Percentiles rank a stretch among this genome's conserved stretches.
phyloP scores from a whole-genome alignment of 352 stramenopile species.

The Pythium brachiatum region DNA sequence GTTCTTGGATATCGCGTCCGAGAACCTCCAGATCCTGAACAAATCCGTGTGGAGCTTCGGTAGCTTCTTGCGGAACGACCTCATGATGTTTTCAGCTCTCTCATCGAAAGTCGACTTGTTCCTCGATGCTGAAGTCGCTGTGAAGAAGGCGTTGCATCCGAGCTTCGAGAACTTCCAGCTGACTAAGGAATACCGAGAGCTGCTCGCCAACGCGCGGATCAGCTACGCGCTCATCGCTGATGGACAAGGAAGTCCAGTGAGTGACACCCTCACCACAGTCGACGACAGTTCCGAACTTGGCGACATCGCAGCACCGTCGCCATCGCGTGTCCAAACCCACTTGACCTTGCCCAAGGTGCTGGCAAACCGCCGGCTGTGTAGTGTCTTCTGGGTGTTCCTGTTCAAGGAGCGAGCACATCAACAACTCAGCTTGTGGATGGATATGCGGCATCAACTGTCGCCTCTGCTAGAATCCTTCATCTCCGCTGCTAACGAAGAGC shows the following conservation, averaged over 20 bases:
- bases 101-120: slow-evolving; percentile 78
- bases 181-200: slow-evolving; percentile 52
- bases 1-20: slow-evolving; percentile 76
- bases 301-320: slow-evolving; percentile 8
- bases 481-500: slow-evolving; percentile 34
- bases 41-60: slow-evolving; percentile 82
- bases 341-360: slow-evolving; percentile 75
- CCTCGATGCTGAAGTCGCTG: slow-evolving; percentile 65
- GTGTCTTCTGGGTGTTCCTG: slow-evolving; percentile 85
- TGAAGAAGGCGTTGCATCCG: slow-evolving; percentile 68
- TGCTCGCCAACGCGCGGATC: slow-evolving; percentile 56
- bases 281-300: slow-evolving; percentile 19
- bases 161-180: slow-evolving; percentile 61
- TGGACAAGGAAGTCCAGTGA: slow-evolving; percentile 19
- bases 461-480: slow-evolving; percentile 64
- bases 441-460: slow-evolving; percentile 67
- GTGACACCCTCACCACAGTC: slow-evolving; percentile 20
- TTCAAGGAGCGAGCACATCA: slow-evolving; percentile 84
- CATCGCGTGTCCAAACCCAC: slow-evolving; percentile 35
- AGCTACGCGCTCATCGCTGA: slow-evolving; percentile 41
- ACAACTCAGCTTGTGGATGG: slow-evolving; percentile 84
- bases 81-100: slow-evolving; percentile 72
- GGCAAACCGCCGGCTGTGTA: slow-evolving; percentile 73
- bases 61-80: slow-evolving; percentile 64
- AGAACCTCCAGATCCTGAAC: slow-evolving; percentile 75